phyloP scores from a whole-genome alignment of 345 rosid species.

The Euclidium syriacum region DNA sequence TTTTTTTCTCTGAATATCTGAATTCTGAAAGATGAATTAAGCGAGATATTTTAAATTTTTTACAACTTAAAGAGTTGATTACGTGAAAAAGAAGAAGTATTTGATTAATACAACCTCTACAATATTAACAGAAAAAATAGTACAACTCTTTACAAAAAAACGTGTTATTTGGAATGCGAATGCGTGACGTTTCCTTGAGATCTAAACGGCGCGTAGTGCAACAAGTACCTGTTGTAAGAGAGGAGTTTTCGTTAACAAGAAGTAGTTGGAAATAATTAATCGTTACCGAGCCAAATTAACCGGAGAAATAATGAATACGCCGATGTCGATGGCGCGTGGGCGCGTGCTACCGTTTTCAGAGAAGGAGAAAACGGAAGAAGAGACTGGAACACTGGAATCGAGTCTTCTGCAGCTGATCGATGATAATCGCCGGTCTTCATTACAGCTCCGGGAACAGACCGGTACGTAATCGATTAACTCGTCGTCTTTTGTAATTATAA shows the following conservation, averaged over 20 bases:
- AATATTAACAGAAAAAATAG: too few relatives aligned
- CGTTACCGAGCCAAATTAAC: background rate
- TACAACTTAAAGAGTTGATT: too few relatives aligned
- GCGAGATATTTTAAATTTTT: too few relatives aligned
- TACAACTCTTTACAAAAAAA: background rate
- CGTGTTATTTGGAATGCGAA: background rate
- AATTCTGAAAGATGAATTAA: too few relatives aligned
- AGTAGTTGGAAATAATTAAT: background rate
- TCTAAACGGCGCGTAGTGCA: slow-evolving; percentile 18
- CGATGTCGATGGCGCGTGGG: slow-evolving; percentile 36
- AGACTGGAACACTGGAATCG: slow-evolving; percentile 45
- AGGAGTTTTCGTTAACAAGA: background rate
- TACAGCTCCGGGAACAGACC: slow-evolving; percentile 57
- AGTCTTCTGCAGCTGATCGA: slow-evolving; percentile 55
- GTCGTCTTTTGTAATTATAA: background rate
- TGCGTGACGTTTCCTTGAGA: slow-evolving; percentile 3
- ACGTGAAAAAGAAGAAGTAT: too few relatives aligned
- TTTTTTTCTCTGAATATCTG: too few relatives aligned
- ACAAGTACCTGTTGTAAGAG: background rate
- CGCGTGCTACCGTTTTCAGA: slow-evolving; percentile 28
- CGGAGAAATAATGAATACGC: slow-evolving; percentile 33
- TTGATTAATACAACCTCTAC: too few relatives aligned
- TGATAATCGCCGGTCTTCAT: slow-evolving; percentile 52
- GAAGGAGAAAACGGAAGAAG: slow-evolving; percentile 29
- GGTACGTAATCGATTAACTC: slow-evolving; percentile 29